A percentile compares a stretch with the other conserved stretches of the same genome.
Evolutionary conservation across 495 filamentous ascomycete genomes (phyloP).

Genomic region (Collariella sp.): DNA sequence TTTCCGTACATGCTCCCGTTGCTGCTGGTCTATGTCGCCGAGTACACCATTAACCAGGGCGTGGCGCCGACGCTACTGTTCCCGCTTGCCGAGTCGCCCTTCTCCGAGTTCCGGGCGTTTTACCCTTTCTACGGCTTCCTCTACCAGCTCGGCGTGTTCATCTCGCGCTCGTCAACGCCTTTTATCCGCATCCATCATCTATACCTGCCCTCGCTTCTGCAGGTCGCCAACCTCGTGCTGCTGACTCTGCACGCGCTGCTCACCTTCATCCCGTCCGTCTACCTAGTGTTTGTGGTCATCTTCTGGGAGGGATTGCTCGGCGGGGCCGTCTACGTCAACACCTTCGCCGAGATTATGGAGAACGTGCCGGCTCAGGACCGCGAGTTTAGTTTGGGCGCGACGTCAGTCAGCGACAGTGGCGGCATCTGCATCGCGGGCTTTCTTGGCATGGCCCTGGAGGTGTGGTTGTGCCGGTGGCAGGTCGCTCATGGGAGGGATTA

Average conservation of each 20-base stretch:
- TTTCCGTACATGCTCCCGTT: conserved; percentile 75
- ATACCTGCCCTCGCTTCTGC: conserved; percentile 77
- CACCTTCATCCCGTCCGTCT: conserved; percentile 74
- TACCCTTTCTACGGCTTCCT: conserved; percentile 85
- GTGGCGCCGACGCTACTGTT: conserved; percentile 86
- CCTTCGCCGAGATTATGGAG: conserved; percentile 86
- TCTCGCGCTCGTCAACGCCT: conserved; percentile 81
- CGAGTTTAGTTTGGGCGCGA: conserved; percentile 84
- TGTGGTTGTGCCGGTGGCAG: conserved; percentile 74
- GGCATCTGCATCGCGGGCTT: conserved; percentile 89
- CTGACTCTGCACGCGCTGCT: conserved; percentile 68
- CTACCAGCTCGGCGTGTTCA: conserved; percentile 90
- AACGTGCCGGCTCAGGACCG: conserved; percentile 64
- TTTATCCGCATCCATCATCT: conserved; percentile 74
- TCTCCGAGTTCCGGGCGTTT: conserved; percentile 73
- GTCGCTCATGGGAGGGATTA: conserved; percentile 66
- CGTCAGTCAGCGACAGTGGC: conserved; percentile 83
- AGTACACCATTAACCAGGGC: conserved; percentile 95
- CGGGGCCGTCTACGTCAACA: conserved; percentile 88
- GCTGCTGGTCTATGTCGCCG: conserved; percentile 83
- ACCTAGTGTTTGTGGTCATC: conserved; percentile 69
- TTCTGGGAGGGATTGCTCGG: conserved; percentile 95
- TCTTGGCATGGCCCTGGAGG: conserved; percentile 75
- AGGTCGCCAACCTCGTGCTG: conserved; percentile 66
- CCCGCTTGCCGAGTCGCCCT: conserved; percentile 64